These are phyloP conservation scores for Madurella mycetomatis DNA, from an alignment of 2,329 filamentous ascomycete genomes.

Conservation along the genomic window DNA sequence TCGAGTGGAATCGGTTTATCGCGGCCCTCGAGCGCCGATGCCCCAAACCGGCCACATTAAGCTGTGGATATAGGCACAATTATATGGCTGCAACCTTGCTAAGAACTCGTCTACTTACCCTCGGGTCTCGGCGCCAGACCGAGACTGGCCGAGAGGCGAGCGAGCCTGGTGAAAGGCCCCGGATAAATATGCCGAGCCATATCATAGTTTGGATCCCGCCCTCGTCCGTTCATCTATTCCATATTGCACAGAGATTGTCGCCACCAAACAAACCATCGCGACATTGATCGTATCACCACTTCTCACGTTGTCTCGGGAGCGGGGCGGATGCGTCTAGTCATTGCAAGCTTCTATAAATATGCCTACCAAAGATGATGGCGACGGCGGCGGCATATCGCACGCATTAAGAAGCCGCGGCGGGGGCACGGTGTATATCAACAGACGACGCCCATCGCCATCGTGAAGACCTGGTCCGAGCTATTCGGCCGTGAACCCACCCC, in stretches of 20 bases:
- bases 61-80: conserved; percentile 26
- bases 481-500: conserved; percentile 17
- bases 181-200: conserved; percentile 30
- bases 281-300: conserved; percentile 18
- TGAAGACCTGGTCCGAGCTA: not conserved
- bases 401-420: not conserved
- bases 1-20: conserved; percentile 23
- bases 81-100: conserved; percentile 25
- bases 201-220: conserved; percentile 22
- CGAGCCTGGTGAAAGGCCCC: conserved; percentile 18
- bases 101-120: conserved; percentile 11
- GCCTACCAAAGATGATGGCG: conserved; percentile 8
- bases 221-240: conserved; percentile 28
- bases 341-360: conserved; percentile 25
- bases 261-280: conserved; percentile 21
- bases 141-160: conserved; percentile 14
- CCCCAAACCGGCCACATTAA: conserved; percentile 19
- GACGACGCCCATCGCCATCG: conserved; percentile 4
- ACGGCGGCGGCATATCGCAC: conserved; percentile 3
- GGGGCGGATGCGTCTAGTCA: conserved; percentile 12
- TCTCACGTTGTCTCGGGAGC: conserved; percentile 13
- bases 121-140: conserved; percentile 18
- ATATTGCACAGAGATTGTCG: conserved; percentile 30
- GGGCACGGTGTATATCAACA: conserved; percentile 21
- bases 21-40: conserved; percentile 25